Evolutionary conservation across 2,329 filamentous ascomycete genomes (phyloP).

Genomic region (Paecilomyces dactylethromorphus): DNA sequence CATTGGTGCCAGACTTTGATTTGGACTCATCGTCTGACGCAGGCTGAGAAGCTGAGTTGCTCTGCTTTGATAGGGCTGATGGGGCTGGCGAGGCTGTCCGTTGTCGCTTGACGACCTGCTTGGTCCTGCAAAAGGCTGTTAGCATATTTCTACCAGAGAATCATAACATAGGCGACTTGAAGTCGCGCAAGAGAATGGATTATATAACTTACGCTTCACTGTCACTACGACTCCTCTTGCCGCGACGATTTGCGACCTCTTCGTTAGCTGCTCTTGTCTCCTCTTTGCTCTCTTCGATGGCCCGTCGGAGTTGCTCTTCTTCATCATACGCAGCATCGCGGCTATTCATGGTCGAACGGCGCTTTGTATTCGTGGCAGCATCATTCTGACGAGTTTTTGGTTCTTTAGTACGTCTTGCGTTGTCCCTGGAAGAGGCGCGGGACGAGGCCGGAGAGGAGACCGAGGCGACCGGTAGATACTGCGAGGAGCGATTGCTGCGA

Average conservation of each 20-base stretch:
- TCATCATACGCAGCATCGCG: conserved; percentile 92
- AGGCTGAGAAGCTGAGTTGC: conserved; percentile 36
- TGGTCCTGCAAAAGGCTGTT: conserved; percentile 50
- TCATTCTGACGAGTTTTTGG: conserved; percentile 45
- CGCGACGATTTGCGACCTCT: conserved; percentile 53
- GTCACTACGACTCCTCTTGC: conserved; percentile 80
- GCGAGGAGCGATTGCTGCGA: conserved; percentile 54
- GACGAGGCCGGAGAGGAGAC: conserved; percentile 41
- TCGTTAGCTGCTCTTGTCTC: conserved; percentile 55
- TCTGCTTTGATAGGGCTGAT: conserved; percentile 48
- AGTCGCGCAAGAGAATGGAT: background rate
- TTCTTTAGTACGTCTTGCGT: conserved; percentile 32
- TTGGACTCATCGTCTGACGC: conserved; percentile 62
- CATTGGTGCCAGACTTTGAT: conserved; percentile 27
- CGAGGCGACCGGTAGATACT: conserved; percentile 54
- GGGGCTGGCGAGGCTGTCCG: conserved; percentile 72
- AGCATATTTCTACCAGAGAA: conserved; percentile 7
- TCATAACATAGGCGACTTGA: background rate
- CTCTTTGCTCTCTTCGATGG: conserved; percentile 91
- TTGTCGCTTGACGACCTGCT: conserved; percentile 68
- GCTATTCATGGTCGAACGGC: conserved; percentile 96
- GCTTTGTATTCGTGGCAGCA: conserved; percentile 61
- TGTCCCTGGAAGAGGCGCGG: conserved; percentile 35
- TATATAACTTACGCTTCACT: conserved; percentile 78
- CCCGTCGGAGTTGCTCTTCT: conserved; percentile 78